Evolutionary conservation across 768 basidiomycete species (phyloP).

Genomic region (Suillus bovinus): DNA sequence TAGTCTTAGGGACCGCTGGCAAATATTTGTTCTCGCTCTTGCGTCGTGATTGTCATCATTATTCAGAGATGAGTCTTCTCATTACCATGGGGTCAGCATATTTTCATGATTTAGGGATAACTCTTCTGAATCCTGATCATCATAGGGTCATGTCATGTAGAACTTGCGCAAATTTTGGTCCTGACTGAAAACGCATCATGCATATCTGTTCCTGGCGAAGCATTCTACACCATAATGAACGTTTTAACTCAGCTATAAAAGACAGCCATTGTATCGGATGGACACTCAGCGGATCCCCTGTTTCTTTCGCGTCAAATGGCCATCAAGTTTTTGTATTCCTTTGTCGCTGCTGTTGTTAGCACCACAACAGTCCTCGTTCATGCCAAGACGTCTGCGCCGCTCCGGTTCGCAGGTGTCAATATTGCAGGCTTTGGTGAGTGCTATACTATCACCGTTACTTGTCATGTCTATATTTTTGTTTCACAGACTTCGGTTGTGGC

Average conservation of each 20-base stretch:
- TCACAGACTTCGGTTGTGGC: constrained; percentile 46
- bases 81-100: constrained; percentile 1
- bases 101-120: not conserved
- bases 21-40: not conserved
- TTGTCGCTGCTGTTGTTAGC: constrained; percentile 12
- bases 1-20: not conserved
- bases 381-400: constrained; percentile 20
- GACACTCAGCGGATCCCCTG: not conserved
- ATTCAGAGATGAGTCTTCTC: not conserved
- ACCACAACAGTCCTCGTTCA: constrained; percentile 16
- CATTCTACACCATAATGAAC: constrained; percentile 12
- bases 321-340: constrained; percentile 17
- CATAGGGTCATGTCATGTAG: not conserved
- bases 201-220: not conserved
- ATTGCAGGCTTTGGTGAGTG: constrained; percentile 48
- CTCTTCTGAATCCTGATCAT: not conserved
- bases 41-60: not conserved
- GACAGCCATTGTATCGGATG: not conserved
- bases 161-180: constrained; percentile 1
- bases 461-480: not conserved
- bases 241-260: constrained; percentile 14
- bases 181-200: not conserved
- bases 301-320: constrained; percentile 16
- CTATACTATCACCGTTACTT: not conserved
- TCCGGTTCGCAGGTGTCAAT: constrained; percentile 48